Base-by-base conservation (phyloP, 352 stramenopile species). In the Globisporangium alternatum region DNA sequence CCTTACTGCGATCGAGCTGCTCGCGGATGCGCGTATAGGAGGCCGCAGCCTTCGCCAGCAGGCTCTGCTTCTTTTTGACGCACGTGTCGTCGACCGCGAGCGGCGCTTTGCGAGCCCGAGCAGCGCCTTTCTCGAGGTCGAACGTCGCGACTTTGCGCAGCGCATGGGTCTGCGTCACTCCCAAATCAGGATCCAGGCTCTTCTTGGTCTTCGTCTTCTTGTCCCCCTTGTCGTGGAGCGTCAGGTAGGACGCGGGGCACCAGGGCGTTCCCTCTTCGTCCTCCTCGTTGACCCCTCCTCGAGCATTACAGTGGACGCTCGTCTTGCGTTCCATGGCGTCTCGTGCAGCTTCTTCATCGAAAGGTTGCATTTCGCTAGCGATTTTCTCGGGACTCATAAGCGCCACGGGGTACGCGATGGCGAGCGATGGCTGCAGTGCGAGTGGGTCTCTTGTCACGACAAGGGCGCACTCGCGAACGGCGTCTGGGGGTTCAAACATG, bases 401-500 rank as follows among this genome's bases (percentile, higher is more conserved):
- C 54, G 55, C 19, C 43, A 79, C 37, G 7, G 71, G 74, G 49
- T 81, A 81, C 1, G 74, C 71, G 6, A 77, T 48, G 6, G 59
- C 60, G 5, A 69, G 52, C 7, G 69, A 77, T 6, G 15, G 51
- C 51, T 25, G 8, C 3, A 35, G 28, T 19, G 30, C 12, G 28
- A 37, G 25, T 12, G 30, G 25, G 2, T 63, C 48, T 21, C 64
- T 62, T 37, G 51, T 1, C 43, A 41, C 28, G 65, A 67, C 31
- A 65, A 44, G 12, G 59, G 74, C 57, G 28, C 62, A 56, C 41
- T 89, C 72, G 0, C 80, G 72, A 6, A 70, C 63, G 0, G 48
- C 65, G 10, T 88, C 76, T 31, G 51, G 75, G 21, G 81, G 79
- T 35, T 88, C 75, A 64, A 88, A 88, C 35, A 75, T 67, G n/a